Percentiles rank a stretch among this genome's conserved stretches.
Evolutionary conservation across 495 filamentous ascomycete genomes (phyloP).

Genomic region (Penicillium soppii): DNA sequence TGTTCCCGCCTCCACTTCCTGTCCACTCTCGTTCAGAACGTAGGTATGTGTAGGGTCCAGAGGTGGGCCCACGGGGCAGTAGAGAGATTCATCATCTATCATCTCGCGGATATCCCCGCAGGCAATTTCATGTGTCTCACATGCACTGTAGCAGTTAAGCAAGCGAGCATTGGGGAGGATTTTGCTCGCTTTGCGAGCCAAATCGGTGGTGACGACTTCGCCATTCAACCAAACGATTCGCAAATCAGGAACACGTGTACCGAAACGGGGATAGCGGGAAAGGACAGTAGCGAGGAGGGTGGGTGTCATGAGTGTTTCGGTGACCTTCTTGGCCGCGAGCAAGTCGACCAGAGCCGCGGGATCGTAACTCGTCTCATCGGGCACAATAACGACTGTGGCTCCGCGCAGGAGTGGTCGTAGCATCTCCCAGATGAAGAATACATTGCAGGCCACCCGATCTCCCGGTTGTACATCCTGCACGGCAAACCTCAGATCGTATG

Average conservation of each 20-base stretch:
- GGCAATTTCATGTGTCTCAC: constrained; percentile 71
- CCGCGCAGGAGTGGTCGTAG: constrained; percentile 65
- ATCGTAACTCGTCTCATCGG: constrained; percentile 68
- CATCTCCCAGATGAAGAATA: constrained; percentile 77
- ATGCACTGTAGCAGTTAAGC: constrained; percentile 70
- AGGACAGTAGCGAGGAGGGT: constrained; percentile 65
- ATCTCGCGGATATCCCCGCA: constrained; percentile 68
- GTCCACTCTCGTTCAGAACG: constrained; percentile 56
- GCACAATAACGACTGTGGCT: constrained; percentile 64
- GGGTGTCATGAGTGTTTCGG: constrained; percentile 74
- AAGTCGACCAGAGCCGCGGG: constrained; percentile 65
- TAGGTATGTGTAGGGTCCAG: constrained; percentile 58
- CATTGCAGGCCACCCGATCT: constrained; percentile 71
- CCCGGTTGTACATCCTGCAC: constrained; percentile 60
- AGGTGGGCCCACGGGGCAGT: constrained; percentile 63
- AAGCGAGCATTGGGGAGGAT: constrained; percentile 62
- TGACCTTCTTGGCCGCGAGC: constrained; percentile 54
- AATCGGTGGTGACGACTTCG: constrained; percentile 68
- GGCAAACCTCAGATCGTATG: constrained; percentile 62
- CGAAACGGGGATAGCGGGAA: constrained; percentile 57
- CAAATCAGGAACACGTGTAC: constrained; percentile 54
- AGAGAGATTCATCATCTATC: constrained; percentile 49
- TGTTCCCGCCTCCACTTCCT: constrained; percentile 60
- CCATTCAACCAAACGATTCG: constrained; percentile 68
- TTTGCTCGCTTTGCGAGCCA: constrained; percentile 58